A percentile compares a stretch with the other conserved stretches of the same genome.
Conservation (phyloP, 495 filamentous ascomycete genomes). For the Ascodesmis nigricans region DNA sequence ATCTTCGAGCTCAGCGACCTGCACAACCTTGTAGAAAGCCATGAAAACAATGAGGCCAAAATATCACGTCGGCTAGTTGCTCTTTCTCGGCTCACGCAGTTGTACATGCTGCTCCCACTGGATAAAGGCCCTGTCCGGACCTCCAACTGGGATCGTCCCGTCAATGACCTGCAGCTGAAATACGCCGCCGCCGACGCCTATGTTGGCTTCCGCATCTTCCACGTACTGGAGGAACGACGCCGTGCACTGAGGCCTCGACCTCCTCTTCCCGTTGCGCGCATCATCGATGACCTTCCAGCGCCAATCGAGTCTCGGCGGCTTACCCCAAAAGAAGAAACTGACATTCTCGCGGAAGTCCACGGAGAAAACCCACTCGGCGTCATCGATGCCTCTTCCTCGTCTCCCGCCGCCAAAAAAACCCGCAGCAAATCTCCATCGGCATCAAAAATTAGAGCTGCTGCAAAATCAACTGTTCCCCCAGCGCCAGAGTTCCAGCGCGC, state of each 20-base stretch:
- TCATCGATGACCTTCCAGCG: too few species aligned
- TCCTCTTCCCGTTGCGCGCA: conserved; percentile 32
- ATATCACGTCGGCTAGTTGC: conserved; percentile 31
- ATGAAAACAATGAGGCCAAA: conserved; percentile 22
- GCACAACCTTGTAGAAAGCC: conserved; percentile 49
- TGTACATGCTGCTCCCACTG: conserved; percentile 53
- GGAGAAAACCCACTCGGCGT: too few species aligned
- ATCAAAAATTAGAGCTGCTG: too few species aligned
- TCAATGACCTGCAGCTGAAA: conserved; percentile 43
- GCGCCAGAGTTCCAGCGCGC: too few species aligned
- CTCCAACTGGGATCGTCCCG: conserved; percentile 44
- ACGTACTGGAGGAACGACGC: conserved; percentile 44
- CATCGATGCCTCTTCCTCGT: too few species aligned
- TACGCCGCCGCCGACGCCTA: conserved; percentile 77
- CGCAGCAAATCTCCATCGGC: too few species aligned
- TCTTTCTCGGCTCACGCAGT: conserved; percentile 43
- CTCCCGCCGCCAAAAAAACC: too few species aligned
- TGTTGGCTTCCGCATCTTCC: conserved; percentile 50
- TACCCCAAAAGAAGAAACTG: too few species aligned
- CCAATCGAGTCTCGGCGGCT: too few species aligned
- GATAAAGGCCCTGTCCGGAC: conserved; percentile 48
- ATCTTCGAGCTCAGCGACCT: conserved; percentile 64
- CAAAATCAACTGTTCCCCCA: too few species aligned
- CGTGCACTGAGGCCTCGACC: conserved; percentile 41
- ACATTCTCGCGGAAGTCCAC: too few species aligned